Evolutionary conservation across 2,329 filamentous ascomycete genomes (phyloP), one percentile per base, ranked within the genome.

Genomic region (Colletotrichum sidae): DNA sequence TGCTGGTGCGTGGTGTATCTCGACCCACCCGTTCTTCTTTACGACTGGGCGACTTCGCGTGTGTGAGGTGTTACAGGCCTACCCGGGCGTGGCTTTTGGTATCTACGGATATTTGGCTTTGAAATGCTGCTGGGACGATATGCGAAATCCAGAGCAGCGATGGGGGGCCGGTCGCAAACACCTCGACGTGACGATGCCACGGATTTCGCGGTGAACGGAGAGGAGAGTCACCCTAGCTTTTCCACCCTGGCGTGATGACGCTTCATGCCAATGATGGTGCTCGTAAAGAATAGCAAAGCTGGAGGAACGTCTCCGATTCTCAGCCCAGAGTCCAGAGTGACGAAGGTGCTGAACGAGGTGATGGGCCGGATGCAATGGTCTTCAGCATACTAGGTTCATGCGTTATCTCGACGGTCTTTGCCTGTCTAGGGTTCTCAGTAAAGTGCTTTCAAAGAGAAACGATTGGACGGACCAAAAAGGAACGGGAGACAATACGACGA

Each of bases 341-440:
- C 37, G 41, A 44, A 54, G 50, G 45, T 45, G 25, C 35, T 13
- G 46, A 8, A 12, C 13, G 47, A 66, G 13, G 11, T 47, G 46
- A 35, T 56, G 47, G 53, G 63, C 37, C 47, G 37, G 47, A 38
- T 4, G 25, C 33, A 38, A 52, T 41, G 41, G 52, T 39, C 47
- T 53, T 41, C 38, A 38, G n/a, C 42, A 25, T 25, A 44, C 63
- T 63, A 51, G 58, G 62, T 53, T 57, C 61, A 62, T 53, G 63
- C 46, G 52, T 62, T 65, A 56, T 62, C 62, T 62, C 17, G 58
- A 57, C 41, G 38, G 45, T 44, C 38, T 41, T 65, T 61, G 51
- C 45, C 61, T 65, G 39, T 47, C 39, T 38, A 55, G 45, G 41
- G 34, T 39, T 34, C 45, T 66, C 63, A 57, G 63, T 57, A 66